These are phyloP conservation scores for Zalaria sp. DNA, from an alignment of 2,329 filamentous ascomycete genomes.

Conservation along the genomic window DNA sequence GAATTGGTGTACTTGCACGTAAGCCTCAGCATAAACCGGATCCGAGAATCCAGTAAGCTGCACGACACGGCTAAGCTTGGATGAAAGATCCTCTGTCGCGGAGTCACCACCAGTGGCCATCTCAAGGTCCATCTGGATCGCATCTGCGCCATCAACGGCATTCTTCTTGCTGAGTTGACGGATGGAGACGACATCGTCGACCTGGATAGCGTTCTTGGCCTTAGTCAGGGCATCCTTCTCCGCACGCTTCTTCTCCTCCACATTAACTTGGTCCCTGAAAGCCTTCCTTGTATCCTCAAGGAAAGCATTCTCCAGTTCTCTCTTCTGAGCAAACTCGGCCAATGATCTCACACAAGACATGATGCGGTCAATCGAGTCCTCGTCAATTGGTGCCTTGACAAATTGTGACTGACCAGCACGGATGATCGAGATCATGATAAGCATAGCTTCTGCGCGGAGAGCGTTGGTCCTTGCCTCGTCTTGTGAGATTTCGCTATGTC, in stretches of 20 bases:
- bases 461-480: constrained; percentile 83
- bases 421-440: constrained; percentile 98
- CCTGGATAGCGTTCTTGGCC: constrained; percentile 85
- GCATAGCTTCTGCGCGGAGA: constrained; percentile 89
- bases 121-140: constrained; percentile 80
- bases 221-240: constrained; percentile 86
- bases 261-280: constrained; percentile 92
- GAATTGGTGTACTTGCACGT: constrained; percentile 97
- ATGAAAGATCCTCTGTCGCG: constrained; percentile 70
- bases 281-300: constrained; percentile 89
- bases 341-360: constrained; percentile 94
- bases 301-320: constrained; percentile 84
- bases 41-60: constrained; percentile 98
- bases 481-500: constrained; percentile 81
- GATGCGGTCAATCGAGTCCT: constrained; percentile 95
- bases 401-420: constrained; percentile 98
- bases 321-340: constrained; percentile 77
- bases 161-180: constrained; percentile 90
- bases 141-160: constrained; percentile 63
- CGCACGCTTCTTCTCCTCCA: constrained; percentile 95
- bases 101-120: constrained; percentile 87
- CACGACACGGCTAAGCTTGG: constrained; percentile 89
- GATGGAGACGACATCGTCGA: constrained; percentile 89
- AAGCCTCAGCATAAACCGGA: constrained; percentile 95
- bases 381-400: constrained; percentile 91